These are phyloP conservation scores for Vararia minispora DNA, from an alignment of 768 basidiomycete species.

Conservation along the genomic window DNA sequence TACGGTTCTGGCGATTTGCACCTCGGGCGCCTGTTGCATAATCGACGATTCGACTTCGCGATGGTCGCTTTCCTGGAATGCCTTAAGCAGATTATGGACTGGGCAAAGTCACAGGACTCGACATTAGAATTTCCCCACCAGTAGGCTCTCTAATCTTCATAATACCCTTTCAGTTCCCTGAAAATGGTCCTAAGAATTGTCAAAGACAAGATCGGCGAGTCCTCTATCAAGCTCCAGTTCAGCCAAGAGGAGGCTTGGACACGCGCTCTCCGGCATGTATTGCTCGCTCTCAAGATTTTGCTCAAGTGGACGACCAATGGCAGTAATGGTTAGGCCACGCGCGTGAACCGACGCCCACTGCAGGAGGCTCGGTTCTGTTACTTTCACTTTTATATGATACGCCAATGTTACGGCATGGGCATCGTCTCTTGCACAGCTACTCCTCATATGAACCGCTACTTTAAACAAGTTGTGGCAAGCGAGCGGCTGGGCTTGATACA, in stretches of 20 bases:
- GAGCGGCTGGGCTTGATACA: too few species aligned
- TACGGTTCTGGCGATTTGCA: conserved; percentile 93
- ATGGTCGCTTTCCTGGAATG: conserved; percentile 97
- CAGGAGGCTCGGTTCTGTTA: too few species aligned
- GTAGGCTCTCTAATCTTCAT: conserved; percentile 36
- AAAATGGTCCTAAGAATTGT: conserved; percentile 42
- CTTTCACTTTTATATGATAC: too few species aligned
- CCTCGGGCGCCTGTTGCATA: conserved; percentile 81
- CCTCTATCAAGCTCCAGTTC: conserved; percentile 89
- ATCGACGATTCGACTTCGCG: conserved; percentile 89
- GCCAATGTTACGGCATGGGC: too few species aligned
- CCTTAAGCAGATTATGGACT: conserved; percentile 82
- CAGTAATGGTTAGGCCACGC: conserved; percentile 57
- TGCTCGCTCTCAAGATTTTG: conserved; percentile 80
- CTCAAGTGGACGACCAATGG: conserved; percentile 82
- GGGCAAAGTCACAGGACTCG: conserved; percentile 64
- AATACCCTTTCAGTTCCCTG: background rate
- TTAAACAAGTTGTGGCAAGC: too few species aligned
- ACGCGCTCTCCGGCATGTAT: conserved; percentile 80
- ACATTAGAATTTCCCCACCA: conserved; percentile 75
- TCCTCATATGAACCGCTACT: too few species aligned
- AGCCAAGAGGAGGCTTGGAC: conserved; percentile 97
- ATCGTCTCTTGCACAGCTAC: too few species aligned
- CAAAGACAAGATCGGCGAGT: conserved; percentile 94
- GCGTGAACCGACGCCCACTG: too few species aligned